Base-by-base conservation (phyloP, 2,329 filamentous ascomycete genomes). In the Hymenoscyphus linearis region DNA sequence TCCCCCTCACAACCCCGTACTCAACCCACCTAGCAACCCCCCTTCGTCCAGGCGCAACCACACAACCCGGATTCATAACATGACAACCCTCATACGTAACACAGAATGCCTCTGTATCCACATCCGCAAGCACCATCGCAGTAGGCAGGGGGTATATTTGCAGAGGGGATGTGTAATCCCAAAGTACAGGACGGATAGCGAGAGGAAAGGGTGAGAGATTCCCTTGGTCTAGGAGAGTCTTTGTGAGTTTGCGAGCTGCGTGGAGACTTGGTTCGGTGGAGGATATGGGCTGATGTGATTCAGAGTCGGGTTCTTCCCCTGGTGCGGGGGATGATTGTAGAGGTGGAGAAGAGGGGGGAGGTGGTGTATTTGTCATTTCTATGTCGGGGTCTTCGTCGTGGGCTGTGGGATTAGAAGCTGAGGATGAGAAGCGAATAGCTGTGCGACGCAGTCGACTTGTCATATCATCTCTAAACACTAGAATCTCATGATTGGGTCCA, bases 21-120 rank as follows among this genome's bases (percentile, higher is more conserved):
- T 98, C 95, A 1, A 93, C 81, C 93, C 95, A 98, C 64, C 87
- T 82, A 5, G 86, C 89, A 6, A 87, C 84, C 3, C 86, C 85
- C 65, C 85, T 83, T 58, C 86, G 81, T 0, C 87, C 88, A 0
- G 84, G 78, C 0, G 90, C 86, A 26, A 96, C 81, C 56, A 99
- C 75, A 55, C 83, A 81, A 5, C 92, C 91, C 0, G 95, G 93
- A 73, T 99, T 99, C 83, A 99, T 87, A 36, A 97, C 93, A 76
- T 95, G 90, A 71, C 95, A 98, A 0, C 93, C 93, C 75, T 96
- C 93, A 71, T 98, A 98, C 14, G 90, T 96, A 66, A 97, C 79
- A 59, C 88, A 89, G 71, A 96, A 99, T 0, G 91, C 82, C 14
- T 90, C 87, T 10, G 88, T 87, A 50, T 93, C 90, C 0, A 88